These are phyloP conservation scores for Russula sp. DNA, from an alignment of 768 basidiomycete genomes.

Conservation along the genomic window DNA sequence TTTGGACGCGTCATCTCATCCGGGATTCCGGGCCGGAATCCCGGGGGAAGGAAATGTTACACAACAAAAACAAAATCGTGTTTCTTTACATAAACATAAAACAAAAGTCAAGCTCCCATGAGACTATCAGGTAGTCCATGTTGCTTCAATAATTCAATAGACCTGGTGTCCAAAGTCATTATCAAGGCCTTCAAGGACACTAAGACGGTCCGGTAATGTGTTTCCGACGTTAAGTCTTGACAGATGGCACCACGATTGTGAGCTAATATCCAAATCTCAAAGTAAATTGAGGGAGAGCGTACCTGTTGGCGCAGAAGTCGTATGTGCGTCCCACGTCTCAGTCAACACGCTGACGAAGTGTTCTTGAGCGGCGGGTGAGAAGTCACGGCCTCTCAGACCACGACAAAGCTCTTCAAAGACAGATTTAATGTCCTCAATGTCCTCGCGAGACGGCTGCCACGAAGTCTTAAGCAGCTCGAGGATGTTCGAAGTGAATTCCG, in stretches of 20 bases:
- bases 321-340: not conserved
- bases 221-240: not conserved
- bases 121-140: not conserved
- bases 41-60: no score
- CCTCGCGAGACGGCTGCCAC: not conserved
- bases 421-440: conserved; percentile 5
- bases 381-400: not conserved
- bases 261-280: not conserved
- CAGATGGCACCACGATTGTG: not conserved
- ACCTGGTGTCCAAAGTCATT: not conserved
- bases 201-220: conserved; percentile 6
- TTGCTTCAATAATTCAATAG: not conserved
- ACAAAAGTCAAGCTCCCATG: no score
- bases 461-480: conserved; percentile 1
- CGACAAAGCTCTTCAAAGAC: conserved; percentile 10
- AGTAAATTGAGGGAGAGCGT: not conserved
- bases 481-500: conserved; percentile 4
- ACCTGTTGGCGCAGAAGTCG: not conserved
- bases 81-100: not conserved
- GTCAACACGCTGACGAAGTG: not conserved
- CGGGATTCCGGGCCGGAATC: no score
- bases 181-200: not conserved
- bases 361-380: conserved; percentile 4
- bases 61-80: not conserved
- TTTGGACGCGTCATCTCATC: not conserved